Conservation (phyloP, 2,329 filamentous ascomycete genomes). For the Hansfordia pulvinata region DNA sequence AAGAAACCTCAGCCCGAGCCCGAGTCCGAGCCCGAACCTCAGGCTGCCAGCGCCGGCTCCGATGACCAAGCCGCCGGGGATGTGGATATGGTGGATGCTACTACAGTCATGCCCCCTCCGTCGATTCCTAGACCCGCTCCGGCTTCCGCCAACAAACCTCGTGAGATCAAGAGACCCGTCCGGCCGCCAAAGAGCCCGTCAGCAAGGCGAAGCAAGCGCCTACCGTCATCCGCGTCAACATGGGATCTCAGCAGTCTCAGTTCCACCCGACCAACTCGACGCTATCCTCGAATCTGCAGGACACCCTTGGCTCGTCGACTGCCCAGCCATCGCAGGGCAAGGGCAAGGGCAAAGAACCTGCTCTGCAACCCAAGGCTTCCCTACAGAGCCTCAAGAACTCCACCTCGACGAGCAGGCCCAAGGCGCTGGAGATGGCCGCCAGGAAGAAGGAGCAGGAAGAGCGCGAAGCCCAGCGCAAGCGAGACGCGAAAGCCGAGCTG, state of each 20-base stretch:
- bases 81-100: slow-evolving; percentile 41
- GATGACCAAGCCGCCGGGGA: slow-evolving; percentile 26
- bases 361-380: slow-evolving; percentile 44
- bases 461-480: slow-evolving; percentile 62
- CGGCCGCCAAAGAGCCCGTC: slow-evolving; percentile 48
- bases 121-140: slow-evolving; percentile 38
- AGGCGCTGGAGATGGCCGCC: slow-evolving; percentile 61
- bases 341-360: slow-evolving; percentile 55
- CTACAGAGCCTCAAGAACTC: slow-evolving; percentile 51
- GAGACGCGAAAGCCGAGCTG: slow-evolving; percentile 67
- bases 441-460: slow-evolving; percentile 81
- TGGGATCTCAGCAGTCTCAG: slow-evolving; percentile 46
- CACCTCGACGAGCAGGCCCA: slow-evolving; percentile 49
- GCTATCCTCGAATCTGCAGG: slow-evolving; percentile 44
- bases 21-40: slow-evolving; percentile 15
- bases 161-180: slow-evolving; percentile 42
- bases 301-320: slow-evolving; percentile 28
- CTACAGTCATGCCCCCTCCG: slow-evolving; percentile 43
- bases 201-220: slow-evolving; percentile 52
- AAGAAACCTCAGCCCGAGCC: slow-evolving; percentile 23
- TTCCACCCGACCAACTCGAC: slow-evolving; percentile 44
- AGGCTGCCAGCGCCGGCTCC: slow-evolving; percentile 15
- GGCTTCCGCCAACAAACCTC: slow-evolving; percentile 32
- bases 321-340: slow-evolving; percentile 29
- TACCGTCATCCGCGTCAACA: slow-evolving; percentile 60